Evolutionary conservation across 75 land plant species (phyloP), one percentile per base, ranked within the genome.

Genomic region (Pinus albicaulis): DNA sequence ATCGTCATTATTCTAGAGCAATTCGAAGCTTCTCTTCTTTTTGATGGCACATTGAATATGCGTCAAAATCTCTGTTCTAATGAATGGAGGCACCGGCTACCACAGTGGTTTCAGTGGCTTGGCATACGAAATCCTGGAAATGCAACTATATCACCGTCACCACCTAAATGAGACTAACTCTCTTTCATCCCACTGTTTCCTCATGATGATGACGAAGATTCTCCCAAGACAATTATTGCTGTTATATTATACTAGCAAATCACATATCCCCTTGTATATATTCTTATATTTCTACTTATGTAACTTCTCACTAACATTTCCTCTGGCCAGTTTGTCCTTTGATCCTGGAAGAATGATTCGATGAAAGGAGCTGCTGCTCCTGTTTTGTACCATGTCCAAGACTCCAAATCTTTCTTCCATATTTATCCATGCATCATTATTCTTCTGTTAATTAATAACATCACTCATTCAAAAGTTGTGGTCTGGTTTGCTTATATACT

Each of bases 1-100:
- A 84, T 96, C 25, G 89, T 96, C 73, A 88, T 90, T 41, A 85
- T 87, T 2, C 76, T 96, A 17, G 92, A 93, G 61, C 82, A 89
- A 69, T 86, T 90, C 65, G 80, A 90, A 41, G 65, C 84, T 34
- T 81, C 82, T 31, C 83, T 90, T 65, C 83, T 77, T 53, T 66
- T 38, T 61, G 79, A 80, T 58, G 92, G 90, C 55, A 83, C 86
- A 28, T 74, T 90, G 24, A 77, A 78, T 66, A 28, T 79, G 25
- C 71, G 83, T 57, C 79, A 56, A 5, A 79, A 74, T 48, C 17
- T 78, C 15, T 76, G 52, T 44, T 85, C 52, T 77, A 83, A 79
- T 56, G 87, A 88, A 69, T 85, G 83, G 8, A 85, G 80, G 81
- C 82, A 90, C 25, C 80, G 88, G 7, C 61, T 82, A n/a, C 80